Conservation (phyloP, 331 rosid genomes). For the Pyrus hybrid region DNA sequence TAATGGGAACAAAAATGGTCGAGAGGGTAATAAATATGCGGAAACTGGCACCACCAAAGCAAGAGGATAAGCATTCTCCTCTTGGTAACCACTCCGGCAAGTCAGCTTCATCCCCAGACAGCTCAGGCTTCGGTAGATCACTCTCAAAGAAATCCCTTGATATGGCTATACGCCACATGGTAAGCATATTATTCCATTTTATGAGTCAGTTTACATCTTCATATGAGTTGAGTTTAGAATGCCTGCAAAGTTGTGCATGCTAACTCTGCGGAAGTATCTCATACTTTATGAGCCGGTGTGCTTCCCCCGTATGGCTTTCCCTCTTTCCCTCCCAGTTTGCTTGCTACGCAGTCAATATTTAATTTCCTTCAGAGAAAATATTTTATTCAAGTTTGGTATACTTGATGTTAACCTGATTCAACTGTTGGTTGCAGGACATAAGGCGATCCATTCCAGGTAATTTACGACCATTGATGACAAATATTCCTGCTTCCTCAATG, state of each 20-base stretch:
- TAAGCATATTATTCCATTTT: conserved; percentile 27
- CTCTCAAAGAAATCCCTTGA: no score
- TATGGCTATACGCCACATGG: no score
- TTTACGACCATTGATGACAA: conserved; percentile 88
- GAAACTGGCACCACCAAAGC: no score
- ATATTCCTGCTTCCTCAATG: conserved; percentile 94
- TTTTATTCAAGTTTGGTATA: neutral
- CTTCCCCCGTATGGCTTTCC: neutral
- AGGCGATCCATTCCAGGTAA: conserved; percentile 82
- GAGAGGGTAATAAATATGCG: no score
- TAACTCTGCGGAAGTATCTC: neutral
- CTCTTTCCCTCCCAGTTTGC: neutral
- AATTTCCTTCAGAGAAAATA: neutral
- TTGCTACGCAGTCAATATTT: neutral
- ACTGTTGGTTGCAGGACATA: conserved; percentile 60
- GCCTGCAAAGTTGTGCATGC: neutral
- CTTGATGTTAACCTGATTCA: neutral
- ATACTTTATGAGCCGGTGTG: neutral
- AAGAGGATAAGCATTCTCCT: no score
- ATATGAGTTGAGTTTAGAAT: conserved; percentile 1
- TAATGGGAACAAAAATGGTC: no score
- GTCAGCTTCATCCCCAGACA: no score
- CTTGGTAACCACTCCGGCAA: no score
- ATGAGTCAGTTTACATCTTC: neutral
- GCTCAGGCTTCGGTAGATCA: no score